phyloP scores from a whole-genome alignment of 2,329 filamentous ascomycete genomes.

The Epicoccum nigrum region DNA sequence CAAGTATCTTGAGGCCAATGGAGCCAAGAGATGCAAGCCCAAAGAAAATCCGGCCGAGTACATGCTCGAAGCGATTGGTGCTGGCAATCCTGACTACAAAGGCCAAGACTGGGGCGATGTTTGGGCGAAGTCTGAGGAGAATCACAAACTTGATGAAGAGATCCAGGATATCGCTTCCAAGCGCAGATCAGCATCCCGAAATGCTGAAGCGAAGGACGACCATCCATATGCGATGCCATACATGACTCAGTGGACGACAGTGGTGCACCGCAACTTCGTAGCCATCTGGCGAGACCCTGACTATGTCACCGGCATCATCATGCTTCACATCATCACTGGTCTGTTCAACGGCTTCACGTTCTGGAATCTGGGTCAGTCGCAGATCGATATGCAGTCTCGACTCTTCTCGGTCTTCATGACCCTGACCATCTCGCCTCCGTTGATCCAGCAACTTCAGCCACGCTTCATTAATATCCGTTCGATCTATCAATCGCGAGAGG shows the following conservation, averaged over 20 bases:
- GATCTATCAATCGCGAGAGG: constrained; percentile 74
- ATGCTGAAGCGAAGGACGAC: constrained; percentile 49
- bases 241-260: constrained; percentile 49
- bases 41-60: constrained; percentile 62
- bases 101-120: constrained; percentile 55
- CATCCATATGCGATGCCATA: constrained; percentile 54
- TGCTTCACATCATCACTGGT: constrained; percentile 58
- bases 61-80: constrained; percentile 57
- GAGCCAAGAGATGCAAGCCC: constrained; percentile 58
- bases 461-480: constrained; percentile 69
- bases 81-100: constrained; percentile 51
- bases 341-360: constrained; percentile 59
- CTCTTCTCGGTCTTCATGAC: constrained; percentile 81
- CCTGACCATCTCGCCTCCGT: constrained; percentile 72
- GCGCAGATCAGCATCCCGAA: constrained; percentile 40
- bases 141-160: constrained; percentile 47
- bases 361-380: constrained; percentile 53
- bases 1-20: constrained; percentile 61
- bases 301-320: constrained; percentile 61
- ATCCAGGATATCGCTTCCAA: constrained; percentile 50
- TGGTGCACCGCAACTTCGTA: constrained; percentile 58
- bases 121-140: constrained; percentile 51
- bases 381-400: constrained; percentile 59
- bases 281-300: constrained; percentile 70
- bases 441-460: constrained; percentile 80